A percentile compares a stretch with the other conserved stretches of the same genome.
Evolutionary conservation across 31 red algal genomes (phyloP).

Genomic region (Odonthalia washingtoniensis): DNA sequence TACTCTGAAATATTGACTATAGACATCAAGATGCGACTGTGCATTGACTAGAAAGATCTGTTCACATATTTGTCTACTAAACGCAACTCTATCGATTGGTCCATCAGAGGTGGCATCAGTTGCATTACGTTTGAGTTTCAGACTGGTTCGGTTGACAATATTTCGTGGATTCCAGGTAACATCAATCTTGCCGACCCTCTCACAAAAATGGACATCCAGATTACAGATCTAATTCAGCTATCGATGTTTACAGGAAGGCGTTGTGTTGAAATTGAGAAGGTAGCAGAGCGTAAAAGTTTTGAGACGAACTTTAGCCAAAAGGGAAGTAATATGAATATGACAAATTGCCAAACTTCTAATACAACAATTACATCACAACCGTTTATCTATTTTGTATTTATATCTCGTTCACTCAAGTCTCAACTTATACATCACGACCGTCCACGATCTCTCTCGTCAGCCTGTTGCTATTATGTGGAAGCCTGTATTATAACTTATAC

Average conservation of each 20-base stretch:
- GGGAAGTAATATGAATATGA: background rate
- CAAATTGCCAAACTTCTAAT: too few species aligned
- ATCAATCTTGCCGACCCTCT: constrained; percentile 11
- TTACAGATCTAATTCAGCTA: background rate
- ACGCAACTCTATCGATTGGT: background rate
- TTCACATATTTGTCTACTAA: background rate
- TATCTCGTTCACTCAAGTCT: too few species aligned
- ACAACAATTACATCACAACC: too few species aligned
- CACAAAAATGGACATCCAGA: background rate
- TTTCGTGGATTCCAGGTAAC: constrained; percentile 30
- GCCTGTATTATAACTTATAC: too few species aligned
- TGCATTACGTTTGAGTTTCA: constrained; percentile 11
- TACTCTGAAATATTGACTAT: background rate
- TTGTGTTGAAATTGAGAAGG: background rate
- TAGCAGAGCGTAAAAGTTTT: background rate
- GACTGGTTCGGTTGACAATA: constrained; percentile 19
- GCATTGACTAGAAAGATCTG: constrained; percentile 11
- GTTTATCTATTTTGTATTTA: too few species aligned
- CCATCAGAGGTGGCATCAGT: background rate
- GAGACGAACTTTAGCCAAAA: background rate
- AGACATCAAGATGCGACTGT: background rate
- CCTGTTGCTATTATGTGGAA: too few species aligned
- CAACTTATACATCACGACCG: too few species aligned
- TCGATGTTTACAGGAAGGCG: background rate
- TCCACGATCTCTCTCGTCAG: too few species aligned